Percentiles rank a stretch among this genome's conserved stretches.
These are phyloP conservation scores for Pachysolen tannophilus DNA, from an alignment of 805 yeast species.

Conservation along the genomic window DNA sequence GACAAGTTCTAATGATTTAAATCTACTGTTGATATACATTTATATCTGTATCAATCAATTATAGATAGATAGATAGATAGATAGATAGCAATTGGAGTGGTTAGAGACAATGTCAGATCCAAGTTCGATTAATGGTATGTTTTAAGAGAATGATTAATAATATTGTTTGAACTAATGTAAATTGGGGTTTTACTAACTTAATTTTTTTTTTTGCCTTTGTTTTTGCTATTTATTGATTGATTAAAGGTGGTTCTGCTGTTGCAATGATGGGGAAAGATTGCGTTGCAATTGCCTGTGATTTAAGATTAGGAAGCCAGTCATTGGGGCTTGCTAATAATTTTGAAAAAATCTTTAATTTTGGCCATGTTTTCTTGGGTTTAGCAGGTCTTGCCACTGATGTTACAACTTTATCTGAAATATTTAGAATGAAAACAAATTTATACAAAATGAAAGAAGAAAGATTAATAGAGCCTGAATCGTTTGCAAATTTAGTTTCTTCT, in stretches of 20 bases:
- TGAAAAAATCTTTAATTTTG: slow-evolving; percentile 84
- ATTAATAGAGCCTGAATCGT: slow-evolving; percentile 83
- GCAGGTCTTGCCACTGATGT: slow-evolving; percentile 97
- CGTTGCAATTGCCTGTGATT: slow-evolving; percentile 94
- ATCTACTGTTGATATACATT: too few relatives aligned
- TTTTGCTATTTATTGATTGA: too few relatives aligned
- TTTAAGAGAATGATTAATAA: not conserved
- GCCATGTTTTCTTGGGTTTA: slow-evolving; percentile 80
- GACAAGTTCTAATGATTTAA: too few relatives aligned
- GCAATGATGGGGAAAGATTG: slow-evolving; percentile 99
- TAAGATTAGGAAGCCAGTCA: slow-evolving; percentile 90
- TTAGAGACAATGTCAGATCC: slow-evolving; percentile 56
- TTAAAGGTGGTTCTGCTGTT: slow-evolving; percentile 84
- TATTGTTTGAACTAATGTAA: not conserved
- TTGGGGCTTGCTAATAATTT: slow-evolving; percentile 88
- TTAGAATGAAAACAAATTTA: slow-evolving; percentile 78
- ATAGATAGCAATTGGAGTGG: too few relatives aligned
- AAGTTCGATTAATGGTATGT: slow-evolving; percentile 64
- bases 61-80: too few relatives aligned
- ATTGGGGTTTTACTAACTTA: slow-evolving; percentile 5
- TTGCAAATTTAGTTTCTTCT: slow-evolving; percentile 87
- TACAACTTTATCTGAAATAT: slow-evolving; percentile 70
- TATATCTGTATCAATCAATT: too few relatives aligned
- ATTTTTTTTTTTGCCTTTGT: not conserved
- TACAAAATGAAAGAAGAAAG: slow-evolving; percentile 91